Evolutionary conservation across 2,329 filamentous ascomycete species (phyloP), one percentile per base, ranked within the genome.

Genomic region (Phialophora tarda): DNA sequence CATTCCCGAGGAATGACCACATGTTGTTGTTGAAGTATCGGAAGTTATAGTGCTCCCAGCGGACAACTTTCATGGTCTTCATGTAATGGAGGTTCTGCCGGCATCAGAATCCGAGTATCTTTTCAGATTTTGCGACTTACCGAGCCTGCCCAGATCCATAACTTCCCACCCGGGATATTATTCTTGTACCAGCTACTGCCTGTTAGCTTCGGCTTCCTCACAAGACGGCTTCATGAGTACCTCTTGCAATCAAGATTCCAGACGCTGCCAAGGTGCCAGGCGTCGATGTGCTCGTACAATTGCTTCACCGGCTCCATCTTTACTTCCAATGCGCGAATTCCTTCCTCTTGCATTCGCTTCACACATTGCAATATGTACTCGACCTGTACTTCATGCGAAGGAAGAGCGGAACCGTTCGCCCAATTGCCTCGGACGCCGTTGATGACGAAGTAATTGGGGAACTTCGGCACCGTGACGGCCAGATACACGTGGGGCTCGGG

Each of bases 391-490:
- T 69, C 64, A 51, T 58, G 57, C 30, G 60, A 61, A 26, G 65
- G 60, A 10, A 68, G 53, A 32, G 61, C 28, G 30, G 63, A 66
- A 2, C 65, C 65, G 23, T 41, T 47, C 1, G 63, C 55, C 34
- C 54, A 62, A 21, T 66, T 66, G n/a, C 54, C 63, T 47, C 63
- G 47, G 23, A 58, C 54, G 6, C 61, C 69, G 32, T 64, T 64
- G 12, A 67, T 26, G 30, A 66, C 55, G 38, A 69, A 71, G 55
- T 63, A 71, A 24, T 69, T 71, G 48, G 69, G 69, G 32, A 71
- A 69, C 26, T 63, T 59, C 32, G 57, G 58, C 30, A 63, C 66
- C 11, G 66, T 61, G 10, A 63, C 21, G n/a, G 59, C 59, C n/a
- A 68, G 54, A 17, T 68, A 68, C n/a, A 59, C 59, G 3, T 63